A percentile compares a stretch with the other conserved stretches of the same genome.
These are phyloP conservation scores for Lachnellula hyalina DNA, from an alignment of 2,329 filamentous ascomycete species.

Conservation along the genomic window DNA sequence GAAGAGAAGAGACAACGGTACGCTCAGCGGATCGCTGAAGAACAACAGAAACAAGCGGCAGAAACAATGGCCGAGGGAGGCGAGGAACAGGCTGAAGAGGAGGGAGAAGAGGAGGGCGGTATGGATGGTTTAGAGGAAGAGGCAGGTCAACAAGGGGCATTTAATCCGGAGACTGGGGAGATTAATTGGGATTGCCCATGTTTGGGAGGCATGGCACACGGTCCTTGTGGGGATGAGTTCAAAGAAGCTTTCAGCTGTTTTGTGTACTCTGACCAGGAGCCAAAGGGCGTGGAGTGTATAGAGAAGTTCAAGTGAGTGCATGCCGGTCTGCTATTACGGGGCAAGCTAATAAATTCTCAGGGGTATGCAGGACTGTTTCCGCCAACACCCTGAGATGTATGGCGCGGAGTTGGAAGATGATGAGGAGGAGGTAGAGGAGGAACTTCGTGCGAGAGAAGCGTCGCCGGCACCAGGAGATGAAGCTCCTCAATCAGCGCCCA, in stretches of 20 bases:
- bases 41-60: constrained; percentile 20
- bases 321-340: background rate
- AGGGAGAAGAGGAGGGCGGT: constrained; percentile 29
- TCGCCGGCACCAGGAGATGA: constrained; percentile 8
- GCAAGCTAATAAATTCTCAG: constrained; percentile 42
- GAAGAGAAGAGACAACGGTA: constrained; percentile 51
- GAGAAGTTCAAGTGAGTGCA: constrained; percentile 86
- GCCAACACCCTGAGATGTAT: constrained; percentile 87
- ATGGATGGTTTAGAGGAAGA: constrained; percentile 68
- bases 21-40: constrained; percentile 23
- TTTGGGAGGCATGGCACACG: constrained; percentile 92
- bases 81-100: constrained; percentile 18
- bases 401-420: constrained; percentile 82
- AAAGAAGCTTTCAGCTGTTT: constrained; percentile 96
- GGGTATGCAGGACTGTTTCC: constrained; percentile 97
- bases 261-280: constrained; percentile 89
- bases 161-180: constrained; percentile 97
- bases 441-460: constrained; percentile 24
- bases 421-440: constrained; percentile 47
- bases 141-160: constrained; percentile 81
- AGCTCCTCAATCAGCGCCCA: background rate
- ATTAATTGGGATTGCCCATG: constrained; percentile 99
- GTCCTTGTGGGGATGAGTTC: constrained; percentile 94
- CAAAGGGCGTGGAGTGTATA: constrained; percentile 96
- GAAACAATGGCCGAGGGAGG: constrained; percentile 21